Conservation (phyloP, 192 early-diverging fungal species). For the Nowakowskiella sp. region DNA sequence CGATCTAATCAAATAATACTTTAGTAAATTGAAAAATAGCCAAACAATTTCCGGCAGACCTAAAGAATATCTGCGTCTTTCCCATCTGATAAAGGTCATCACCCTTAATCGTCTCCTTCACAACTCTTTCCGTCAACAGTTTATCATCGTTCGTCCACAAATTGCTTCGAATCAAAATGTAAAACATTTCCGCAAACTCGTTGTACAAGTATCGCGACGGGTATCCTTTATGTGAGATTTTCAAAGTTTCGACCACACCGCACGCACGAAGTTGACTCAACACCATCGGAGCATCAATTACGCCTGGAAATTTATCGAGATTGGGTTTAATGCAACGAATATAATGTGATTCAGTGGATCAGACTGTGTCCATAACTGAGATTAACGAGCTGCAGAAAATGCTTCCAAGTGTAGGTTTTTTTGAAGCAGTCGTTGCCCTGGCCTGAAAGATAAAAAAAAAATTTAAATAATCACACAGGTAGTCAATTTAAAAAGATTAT, state of each 20-base stretch:
- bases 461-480: too few relatives aligned
- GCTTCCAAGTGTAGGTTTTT: conserved; percentile 78
- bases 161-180: too few relatives aligned
- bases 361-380: conserved; percentile 84
- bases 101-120: conserved; percentile 71
- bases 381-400: conserved; percentile 69
- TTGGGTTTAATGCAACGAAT: conserved; percentile 97
- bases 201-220: too few relatives aligned
- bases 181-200: too few relatives aligned
- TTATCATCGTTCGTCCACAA: too few relatives aligned
- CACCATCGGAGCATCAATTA: conserved; percentile 84
- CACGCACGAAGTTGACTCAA: conserved; percentile 64
- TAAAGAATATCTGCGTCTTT: conserved; percentile 93
- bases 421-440: conserved; percentile 27
- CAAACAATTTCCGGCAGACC: conserved; percentile 72
- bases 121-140: conserved; percentile 64
- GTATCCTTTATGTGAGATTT: conserved; percentile 91
- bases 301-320: conserved; percentile 74
- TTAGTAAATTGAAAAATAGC: not conserved
- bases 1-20: not conserved
- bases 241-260: conserved; percentile 52
- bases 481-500: too few relatives aligned
- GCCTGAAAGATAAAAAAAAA: too few relatives aligned
- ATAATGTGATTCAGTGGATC: conserved; percentile 75
- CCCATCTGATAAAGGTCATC: conserved; percentile 79